These are phyloP conservation scores for Bretschneidera sinensis DNA, from an alignment of 345 rosid species.

Conservation along the genomic window DNA sequence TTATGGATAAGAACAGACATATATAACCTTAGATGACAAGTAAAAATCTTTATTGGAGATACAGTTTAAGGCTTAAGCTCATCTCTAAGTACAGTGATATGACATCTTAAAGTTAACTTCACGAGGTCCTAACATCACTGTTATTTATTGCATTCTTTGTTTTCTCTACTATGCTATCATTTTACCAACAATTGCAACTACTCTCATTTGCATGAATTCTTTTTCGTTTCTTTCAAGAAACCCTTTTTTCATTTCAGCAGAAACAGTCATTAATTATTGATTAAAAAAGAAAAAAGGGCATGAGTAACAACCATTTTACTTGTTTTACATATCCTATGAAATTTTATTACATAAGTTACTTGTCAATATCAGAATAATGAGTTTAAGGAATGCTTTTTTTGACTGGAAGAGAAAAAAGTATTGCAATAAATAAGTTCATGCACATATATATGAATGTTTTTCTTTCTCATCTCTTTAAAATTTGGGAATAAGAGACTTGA, in stretches of 20 bases:
- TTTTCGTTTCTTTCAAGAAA: not conserved
- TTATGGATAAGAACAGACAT: no score
- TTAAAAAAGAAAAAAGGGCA: no score
- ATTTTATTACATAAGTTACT: no score
- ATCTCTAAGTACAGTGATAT: not conserved
- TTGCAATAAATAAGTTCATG: not conserved
- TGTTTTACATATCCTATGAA: no score
- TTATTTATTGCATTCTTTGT: no score
- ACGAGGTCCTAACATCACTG: not conserved
- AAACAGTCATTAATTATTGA: not conserved
- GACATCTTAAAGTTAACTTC: not conserved
- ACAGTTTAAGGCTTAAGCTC: not conserved
- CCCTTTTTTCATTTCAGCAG: not conserved
- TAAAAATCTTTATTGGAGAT: no score
- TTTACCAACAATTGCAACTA: not conserved
- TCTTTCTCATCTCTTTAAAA: no score
- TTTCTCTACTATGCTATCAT: not conserved
- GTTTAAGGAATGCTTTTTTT: conserved; percentile 23
- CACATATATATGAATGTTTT: not conserved
- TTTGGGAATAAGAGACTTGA: no score
- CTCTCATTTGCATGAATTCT: not conserved
- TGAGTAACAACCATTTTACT: no score
- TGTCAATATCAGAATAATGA: conserved; percentile 17
- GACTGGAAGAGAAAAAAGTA: not conserved
- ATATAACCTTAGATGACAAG: no score